Conservation (phyloP, 163 green algal species). For the Scenedesmus sp. region DNA sequence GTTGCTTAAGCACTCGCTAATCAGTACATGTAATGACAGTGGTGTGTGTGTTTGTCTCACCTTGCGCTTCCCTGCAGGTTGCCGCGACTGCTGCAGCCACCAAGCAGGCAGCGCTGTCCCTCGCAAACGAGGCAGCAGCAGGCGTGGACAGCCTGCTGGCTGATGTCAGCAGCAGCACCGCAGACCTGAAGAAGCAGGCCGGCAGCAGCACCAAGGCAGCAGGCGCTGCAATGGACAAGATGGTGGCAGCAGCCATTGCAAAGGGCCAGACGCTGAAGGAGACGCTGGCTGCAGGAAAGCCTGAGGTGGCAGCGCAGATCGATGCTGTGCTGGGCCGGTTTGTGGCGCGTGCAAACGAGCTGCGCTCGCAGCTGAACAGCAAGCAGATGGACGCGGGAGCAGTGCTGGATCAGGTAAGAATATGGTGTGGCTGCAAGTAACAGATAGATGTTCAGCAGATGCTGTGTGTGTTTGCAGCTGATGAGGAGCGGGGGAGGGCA, state of each 20-base stretch:
- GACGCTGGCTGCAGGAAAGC: background rate
- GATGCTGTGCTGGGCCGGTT: conserved; percentile 42
- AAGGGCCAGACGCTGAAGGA: conserved; percentile 42
- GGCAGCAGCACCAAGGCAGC: conserved; percentile 37
- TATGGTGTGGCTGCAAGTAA: background rate
- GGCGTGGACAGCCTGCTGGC: conserved; percentile 26
- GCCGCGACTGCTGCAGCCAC: conserved; percentile 16
- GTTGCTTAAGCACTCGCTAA: background rate
- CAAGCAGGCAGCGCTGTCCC: conserved; percentile 4
- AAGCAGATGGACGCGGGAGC: background rate
- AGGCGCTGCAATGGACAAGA: conserved; percentile 32
- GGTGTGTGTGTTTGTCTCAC: background rate
- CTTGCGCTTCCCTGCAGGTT: background rate
- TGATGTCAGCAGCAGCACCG: conserved; percentile 17
- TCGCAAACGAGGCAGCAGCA: conserved; percentile 24
- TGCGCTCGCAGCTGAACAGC: conserved; percentile 30
- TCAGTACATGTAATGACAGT: background rate
- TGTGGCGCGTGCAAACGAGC: conserved; percentile 40
- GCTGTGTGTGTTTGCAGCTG: background rate
- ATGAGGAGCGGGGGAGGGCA: background rate
- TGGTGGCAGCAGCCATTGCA: conserved; percentile 22
- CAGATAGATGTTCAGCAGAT: too few relatives aligned
- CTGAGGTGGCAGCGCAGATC: conserved; percentile 26
- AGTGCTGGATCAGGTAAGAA: conserved; percentile 38
- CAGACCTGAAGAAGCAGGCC: conserved; percentile 2